Evolutionary conservation across 768 basidiomycete species (phyloP), one percentile per base, ranked within the genome.

Genomic region (Trametes coccinea): DNA sequence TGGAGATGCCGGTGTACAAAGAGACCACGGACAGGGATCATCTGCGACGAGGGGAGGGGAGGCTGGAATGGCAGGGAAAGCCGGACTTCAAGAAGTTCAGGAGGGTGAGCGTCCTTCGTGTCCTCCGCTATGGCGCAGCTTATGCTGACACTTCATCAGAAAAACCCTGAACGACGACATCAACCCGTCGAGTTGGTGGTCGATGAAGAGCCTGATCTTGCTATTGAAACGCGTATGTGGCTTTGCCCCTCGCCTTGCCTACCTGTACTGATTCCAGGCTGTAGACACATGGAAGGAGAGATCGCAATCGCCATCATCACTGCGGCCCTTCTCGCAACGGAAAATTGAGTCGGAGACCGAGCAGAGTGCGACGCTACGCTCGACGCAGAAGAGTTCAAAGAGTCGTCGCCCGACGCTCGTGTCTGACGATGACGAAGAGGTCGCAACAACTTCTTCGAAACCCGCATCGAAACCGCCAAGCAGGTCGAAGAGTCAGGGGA

Each of bases 1-100:
- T 88, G 33, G 87, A 89, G 60, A 74, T 89, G 77, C 84, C 86
- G 33, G 76, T 87, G 9, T 79, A 75, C 69, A 73, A 72, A 68
- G 78, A 75, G 60, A 67, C 71, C 46, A 54, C 30, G 56, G 13
- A 34, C 27, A 69, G 16, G 57, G 56, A 44, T 47, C 57, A 11
- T 49, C 53, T 56, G 67, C 57, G 58, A 64, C 64, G 61, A 63
- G 71, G 52, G 43, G 62, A 60, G 30, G 66, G 62, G 37, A 70
- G 69, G 56, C 59, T 71, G 2, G 70, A 77, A 17, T 83, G 82
- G 84, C 76, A 80, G 56, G 82, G 82, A 1, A 75, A 77, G 49
- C 82, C 82, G 0, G 84, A 93, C 68, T 91, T 85, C 73, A 93
- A 93, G 70, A 92, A 86, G 71, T 93, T 92, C 67, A 89, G 84